Conservation (phyloP, 2,329 filamentous ascomycete genomes). For the Colletotrichum eleusines region DNA sequence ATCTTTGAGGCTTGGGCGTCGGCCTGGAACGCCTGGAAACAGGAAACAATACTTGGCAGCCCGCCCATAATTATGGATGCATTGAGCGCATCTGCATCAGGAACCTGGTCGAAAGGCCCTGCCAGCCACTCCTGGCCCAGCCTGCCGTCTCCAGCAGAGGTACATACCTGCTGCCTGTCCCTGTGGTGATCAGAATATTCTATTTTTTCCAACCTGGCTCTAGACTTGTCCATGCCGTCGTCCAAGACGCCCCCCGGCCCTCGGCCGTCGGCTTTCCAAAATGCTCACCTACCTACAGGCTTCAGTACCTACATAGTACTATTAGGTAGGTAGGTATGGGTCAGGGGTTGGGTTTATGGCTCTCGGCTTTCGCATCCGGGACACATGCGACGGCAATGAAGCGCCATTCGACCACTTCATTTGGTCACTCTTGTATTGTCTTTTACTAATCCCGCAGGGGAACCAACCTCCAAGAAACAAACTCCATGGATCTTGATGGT, state of each 20-base stretch:
- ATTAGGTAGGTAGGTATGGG: not conserved
- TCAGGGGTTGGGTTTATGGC: not conserved
- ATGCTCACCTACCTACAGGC: too few relatives aligned
- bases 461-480: slow-evolving; percentile 2
- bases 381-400: slow-evolving; percentile 23
- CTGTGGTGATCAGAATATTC: slow-evolving; percentile 41
- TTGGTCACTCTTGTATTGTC: slow-evolving; percentile 17
- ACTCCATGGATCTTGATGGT: slow-evolving; percentile 1
- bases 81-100: slow-evolving; percentile 41
- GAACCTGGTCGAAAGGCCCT: slow-evolving; percentile 22
- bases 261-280: not conserved
- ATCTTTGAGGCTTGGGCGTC: slow-evolving; percentile 18
- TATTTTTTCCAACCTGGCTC: slow-evolving; percentile 29
- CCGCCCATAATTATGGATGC: slow-evolving; percentile 28
- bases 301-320: too few relatives aligned
- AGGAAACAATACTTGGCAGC: slow-evolving; percentile 30
- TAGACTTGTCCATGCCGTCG: slow-evolving; percentile 17
- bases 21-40: slow-evolving; percentile 30
- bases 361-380: slow-evolving; percentile 36
- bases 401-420: not conserved
- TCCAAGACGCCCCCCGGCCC: not conserved
- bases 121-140: slow-evolving; percentile 2
- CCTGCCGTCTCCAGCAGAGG: not conserved
- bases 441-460: slow-evolving; percentile 23
- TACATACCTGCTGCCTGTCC: slow-evolving; percentile 21